Evolutionary conservation across 139 green algal species (phyloP).

Genomic region (Yamagishiella unicocca): DNA sequence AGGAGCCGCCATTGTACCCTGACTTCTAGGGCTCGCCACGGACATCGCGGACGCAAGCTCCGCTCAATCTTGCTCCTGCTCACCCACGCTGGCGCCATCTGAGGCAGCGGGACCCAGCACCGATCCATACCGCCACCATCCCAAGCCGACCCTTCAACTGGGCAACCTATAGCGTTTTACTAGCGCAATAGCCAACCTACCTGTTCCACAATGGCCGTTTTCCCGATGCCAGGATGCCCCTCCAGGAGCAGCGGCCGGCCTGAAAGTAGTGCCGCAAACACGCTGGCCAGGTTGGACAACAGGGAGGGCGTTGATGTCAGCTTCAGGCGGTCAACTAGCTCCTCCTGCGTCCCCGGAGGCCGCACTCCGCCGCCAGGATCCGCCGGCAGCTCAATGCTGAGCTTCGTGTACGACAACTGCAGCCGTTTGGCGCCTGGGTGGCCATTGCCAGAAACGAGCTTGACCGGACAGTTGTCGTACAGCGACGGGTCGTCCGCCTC

Average conservation of each 20-base stretch:
- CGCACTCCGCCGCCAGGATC: neutral
- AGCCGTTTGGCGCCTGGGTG: neutral
- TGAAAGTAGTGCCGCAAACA: conserved; percentile 32
- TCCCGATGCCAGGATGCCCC: conserved; percentile 57
- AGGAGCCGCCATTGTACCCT: too few relatives aligned
- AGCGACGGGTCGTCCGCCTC: neutral
- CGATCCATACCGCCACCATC: too few relatives aligned
- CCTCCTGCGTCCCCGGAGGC: neutral
- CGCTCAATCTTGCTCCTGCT: too few relatives aligned
- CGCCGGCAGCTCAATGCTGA: conserved; percentile 17
- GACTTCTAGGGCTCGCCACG: too few relatives aligned
- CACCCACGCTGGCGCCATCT: too few relatives aligned
- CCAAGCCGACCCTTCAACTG: too few relatives aligned
- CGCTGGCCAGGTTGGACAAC: conserved; percentile 49
- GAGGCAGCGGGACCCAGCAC: too few relatives aligned
- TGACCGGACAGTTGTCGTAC: neutral
- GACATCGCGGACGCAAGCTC: too few relatives aligned
- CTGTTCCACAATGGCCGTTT: conserved; percentile 55
- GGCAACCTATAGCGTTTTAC: too few relatives aligned
- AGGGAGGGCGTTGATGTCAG: conserved; percentile 39
- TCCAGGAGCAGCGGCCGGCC: conserved; percentile 56
- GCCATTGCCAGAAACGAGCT: neutral
- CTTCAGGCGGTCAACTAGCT: neutral
- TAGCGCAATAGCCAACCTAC: too few relatives aligned
- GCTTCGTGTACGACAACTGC: conserved; percentile 41